A percentile compares a stretch with the other conserved stretches of the same genome.
Evolutionary conservation across 495 filamentous ascomycete genomes (phyloP).

Genomic region (Annulohypoxylon moriforme): DNA sequence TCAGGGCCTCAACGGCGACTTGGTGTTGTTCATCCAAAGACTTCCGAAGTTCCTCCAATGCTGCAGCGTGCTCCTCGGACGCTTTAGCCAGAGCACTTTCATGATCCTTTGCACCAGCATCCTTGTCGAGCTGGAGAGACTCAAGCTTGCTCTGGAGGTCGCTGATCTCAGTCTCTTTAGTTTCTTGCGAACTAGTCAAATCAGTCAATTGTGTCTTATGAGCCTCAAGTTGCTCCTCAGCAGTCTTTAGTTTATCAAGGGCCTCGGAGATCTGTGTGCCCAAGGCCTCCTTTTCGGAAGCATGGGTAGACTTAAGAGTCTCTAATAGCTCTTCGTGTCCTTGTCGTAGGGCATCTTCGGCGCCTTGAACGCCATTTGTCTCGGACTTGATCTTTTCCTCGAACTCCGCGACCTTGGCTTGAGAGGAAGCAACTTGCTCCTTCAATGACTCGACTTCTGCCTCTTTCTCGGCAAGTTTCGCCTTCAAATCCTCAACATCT

Average conservation of each 20-base stretch:
- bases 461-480: conserved; percentile 62
- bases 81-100: conserved; percentile 49
- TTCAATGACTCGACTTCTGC: conserved; percentile 58
- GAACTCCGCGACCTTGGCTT: conserved; percentile 57
- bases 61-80: conserved; percentile 54
- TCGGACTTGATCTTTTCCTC: conserved; percentile 52
- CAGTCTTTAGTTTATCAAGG: conserved; percentile 56
- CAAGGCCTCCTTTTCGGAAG: conserved; percentile 57
- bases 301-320: conserved; percentile 59
- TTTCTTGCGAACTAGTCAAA: conserved; percentile 51
- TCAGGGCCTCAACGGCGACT: conserved; percentile 52
- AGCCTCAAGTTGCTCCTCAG: conserved; percentile 52
- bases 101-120: conserved; percentile 50
- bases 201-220: conserved; percentile 53
- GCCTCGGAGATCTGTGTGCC: conserved; percentile 55
- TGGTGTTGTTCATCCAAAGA: conserved; percentile 57
- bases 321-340: conserved; percentile 58
- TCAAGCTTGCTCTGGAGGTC: conserved; percentile 57
- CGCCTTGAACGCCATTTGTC: conserved; percentile 39
- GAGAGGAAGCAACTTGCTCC: conserved; percentile 52
- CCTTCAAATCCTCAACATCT: conserved; percentile 64
- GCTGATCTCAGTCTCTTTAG: conserved; percentile 54
- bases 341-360: conserved; percentile 48
- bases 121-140: conserved; percentile 53
- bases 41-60: conserved; percentile 54